Base-by-base conservation (phyloP, 2,329 filamentous ascomycete genomes). In the Aspergillus neoniger region DNA sequence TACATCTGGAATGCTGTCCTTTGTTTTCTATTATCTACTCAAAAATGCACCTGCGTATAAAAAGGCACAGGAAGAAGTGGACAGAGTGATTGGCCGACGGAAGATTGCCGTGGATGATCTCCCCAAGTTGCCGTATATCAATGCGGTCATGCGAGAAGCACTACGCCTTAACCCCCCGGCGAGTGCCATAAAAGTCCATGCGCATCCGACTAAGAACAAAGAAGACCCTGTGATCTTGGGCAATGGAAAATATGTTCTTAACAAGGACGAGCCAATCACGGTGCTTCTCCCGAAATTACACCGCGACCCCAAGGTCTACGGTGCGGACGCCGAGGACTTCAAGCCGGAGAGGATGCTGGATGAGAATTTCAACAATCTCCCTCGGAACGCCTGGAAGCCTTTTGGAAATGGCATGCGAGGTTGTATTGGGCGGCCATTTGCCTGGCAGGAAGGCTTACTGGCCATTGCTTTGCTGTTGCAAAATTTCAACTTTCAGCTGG, bases 381-480 rank as follows among this genome's bases (percentile, higher is more conserved):
- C 48, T 5, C 39, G 38, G 0, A 85, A 86, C 65, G 80, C 81
- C 32, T 89, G 85, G 87, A 90, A 90, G 75, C 88, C 90, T 3
- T 93, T 92, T 67, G 90, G 90, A 1, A 89, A 90, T 61, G 89
- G 89, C 1, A 80, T 83, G 63, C 80, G 90, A 56, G 87, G 80
- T 0, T 93, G 90, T 66, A 92, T 92, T 63, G 90, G 90, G 2
- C 79, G 89, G 1, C 81, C 85, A 0, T 92, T 92, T 70, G 89
- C 90, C 1, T 90, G 87, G 87, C 89, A 92, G 69, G 90, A 93
- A 74, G 81, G 84, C 1, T 71, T 88, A 3, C 76, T 91, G 0
- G 82, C 83, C 5, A 78, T 87, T 65, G 85, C 87, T 0, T 81
- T 89, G 66, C 70, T 91, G 12, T 78, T 92, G 59, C 89, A 91